Percentiles rank a stretch among this genome's conserved stretches.
phyloP scores from a whole-genome alignment of 2,329 filamentous ascomycete genomes.

The Tolypocladium album region DNA sequence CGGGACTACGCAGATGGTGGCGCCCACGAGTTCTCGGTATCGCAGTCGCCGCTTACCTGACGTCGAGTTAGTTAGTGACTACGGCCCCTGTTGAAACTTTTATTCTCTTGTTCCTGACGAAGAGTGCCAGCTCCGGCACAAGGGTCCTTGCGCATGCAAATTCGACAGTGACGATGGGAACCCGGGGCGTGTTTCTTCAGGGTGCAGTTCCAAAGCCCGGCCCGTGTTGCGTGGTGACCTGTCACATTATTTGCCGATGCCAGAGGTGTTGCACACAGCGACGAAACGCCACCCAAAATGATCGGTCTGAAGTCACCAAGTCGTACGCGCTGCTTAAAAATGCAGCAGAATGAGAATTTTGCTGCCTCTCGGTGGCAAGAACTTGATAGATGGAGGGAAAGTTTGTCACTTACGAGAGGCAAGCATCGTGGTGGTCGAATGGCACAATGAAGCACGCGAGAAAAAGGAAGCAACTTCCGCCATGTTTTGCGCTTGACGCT shows the following conservation, averaged over 20 bases:
- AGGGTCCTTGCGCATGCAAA: neutral
- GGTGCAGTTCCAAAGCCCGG: slow-evolving; percentile 1
- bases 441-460: slow-evolving; percentile 7
- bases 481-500: slow-evolving; percentile 2
- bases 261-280: neutral
- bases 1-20: neutral
- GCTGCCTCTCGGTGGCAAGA: neutral
- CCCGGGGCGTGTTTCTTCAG: neutral
- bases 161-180: neutral
- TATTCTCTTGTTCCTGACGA: neutral
- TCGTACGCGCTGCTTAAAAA: neutral
- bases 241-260: slow-evolving; percentile 9
- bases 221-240: slow-evolving; percentile 10
- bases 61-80: neutral
- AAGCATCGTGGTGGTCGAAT: neutral
- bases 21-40: neutral
- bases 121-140: neutral
- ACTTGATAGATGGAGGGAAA: neutral
- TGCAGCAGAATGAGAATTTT: neutral
- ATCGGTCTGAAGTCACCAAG: slow-evolving; percentile 2
- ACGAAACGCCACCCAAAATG: slow-evolving; percentile 2
- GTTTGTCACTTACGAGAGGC: neutral
- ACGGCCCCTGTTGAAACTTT: neutral
- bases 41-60: neutral
- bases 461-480: slow-evolving; percentile 17